These are phyloP conservation scores for Triticum urartu DNA, from an alignment of 176 grass and related monocot species.

Conservation along the genomic window DNA sequence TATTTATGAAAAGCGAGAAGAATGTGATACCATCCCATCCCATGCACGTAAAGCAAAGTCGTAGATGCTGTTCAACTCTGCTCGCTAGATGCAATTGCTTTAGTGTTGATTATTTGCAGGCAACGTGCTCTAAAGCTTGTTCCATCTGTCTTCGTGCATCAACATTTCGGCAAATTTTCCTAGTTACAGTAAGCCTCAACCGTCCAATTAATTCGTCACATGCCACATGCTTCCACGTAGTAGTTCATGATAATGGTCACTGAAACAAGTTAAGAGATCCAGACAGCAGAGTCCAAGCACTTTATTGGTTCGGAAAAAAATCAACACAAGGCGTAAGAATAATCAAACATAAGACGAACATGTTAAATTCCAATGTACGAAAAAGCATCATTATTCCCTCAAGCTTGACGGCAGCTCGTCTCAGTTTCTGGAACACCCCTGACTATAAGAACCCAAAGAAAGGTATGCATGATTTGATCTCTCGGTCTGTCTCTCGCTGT, in stretches of 20 bases:
- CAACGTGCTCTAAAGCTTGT: not conserved
- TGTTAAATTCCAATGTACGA: not conserved
- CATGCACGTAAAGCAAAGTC: not conserved
- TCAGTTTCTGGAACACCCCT: not conserved
- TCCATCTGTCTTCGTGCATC: not conserved
- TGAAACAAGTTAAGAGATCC: not conserved
- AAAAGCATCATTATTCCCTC: not conserved
- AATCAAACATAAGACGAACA: not conserved
- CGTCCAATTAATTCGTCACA: too few relatives aligned
- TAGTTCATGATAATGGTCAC: not conserved
- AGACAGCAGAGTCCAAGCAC: not conserved
- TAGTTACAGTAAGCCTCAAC: too few relatives aligned
- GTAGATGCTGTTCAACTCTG: not conserved
- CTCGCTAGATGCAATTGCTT: not conserved
- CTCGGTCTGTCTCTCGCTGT: not conserved
- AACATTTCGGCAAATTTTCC: not conserved
- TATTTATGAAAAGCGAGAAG: not conserved
- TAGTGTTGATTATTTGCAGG: not conserved
- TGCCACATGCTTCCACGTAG: not conserved
- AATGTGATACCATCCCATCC: not conserved
- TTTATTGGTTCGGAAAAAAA: not conserved
- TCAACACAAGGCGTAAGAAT: not conserved
- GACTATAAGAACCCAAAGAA: not conserved
- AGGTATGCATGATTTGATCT: not conserved
- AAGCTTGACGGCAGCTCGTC: not conserved